Conservation (phyloP, 495 filamentous ascomycete genomes). For the Penicillium robsamsonii region DNA sequence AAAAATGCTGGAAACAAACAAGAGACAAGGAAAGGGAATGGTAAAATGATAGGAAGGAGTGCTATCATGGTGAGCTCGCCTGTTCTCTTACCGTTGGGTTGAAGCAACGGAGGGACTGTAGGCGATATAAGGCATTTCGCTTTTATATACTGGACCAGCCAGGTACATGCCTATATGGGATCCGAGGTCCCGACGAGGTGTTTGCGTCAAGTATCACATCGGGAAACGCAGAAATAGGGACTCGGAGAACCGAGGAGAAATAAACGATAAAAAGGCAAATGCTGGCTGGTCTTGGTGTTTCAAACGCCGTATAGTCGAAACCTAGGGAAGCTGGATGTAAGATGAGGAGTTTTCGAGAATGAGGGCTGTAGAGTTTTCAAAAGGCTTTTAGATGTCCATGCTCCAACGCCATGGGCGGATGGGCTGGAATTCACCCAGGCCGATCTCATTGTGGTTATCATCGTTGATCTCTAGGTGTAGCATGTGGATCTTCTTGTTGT, state of each 20-base stretch:
- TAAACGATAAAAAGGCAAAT: slow-evolving; percentile 8
- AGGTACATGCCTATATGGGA: slow-evolving; percentile 5
- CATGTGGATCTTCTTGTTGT: slow-evolving; percentile 40
- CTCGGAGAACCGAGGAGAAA: neutral
- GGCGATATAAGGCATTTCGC: slow-evolving; percentile 4
- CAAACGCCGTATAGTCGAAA: slow-evolving; percentile 5
- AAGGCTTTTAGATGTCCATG: slow-evolving; percentile 43
- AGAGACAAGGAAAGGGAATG: slow-evolving; percentile 1
- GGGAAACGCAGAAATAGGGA: neutral
- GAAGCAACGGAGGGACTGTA: neutral
- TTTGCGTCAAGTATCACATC: neutral
- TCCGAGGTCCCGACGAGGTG: slow-evolving; percentile 1
- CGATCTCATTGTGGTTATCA: slow-evolving; percentile 33
- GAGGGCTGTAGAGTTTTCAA: neutral
- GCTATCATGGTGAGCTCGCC: slow-evolving; percentile 2
- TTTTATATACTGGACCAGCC: slow-evolving; percentile 10
- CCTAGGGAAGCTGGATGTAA: neutral
- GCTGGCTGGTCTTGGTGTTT: slow-evolving; percentile 8
- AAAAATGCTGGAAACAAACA: neutral
- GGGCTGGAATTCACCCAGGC: slow-evolving; percentile 38
- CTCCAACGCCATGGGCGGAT: slow-evolving; percentile 49
- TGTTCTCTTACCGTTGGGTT: neutral
- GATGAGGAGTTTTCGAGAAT: neutral
- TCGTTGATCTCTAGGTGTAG: slow-evolving; percentile 47
- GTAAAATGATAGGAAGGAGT: slow-evolving; percentile 6